Evolutionary conservation across 371 early-diverging fungal species (phyloP), one percentile per base, ranked within the genome.

Genomic region (Mortierella sp.): DNA sequence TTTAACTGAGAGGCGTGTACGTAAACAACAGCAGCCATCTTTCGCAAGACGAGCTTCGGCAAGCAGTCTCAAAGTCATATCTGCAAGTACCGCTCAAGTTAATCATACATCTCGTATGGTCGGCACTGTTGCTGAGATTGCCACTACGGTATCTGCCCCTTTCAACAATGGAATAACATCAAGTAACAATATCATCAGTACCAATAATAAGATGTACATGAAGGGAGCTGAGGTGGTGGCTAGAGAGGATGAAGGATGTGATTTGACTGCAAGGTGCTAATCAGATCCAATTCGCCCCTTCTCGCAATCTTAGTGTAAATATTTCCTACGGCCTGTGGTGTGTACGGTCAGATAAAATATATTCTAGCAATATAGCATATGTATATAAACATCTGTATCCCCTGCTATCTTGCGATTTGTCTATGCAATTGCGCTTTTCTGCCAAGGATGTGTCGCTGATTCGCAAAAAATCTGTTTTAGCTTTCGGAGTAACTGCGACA

Each of bases 1-100:
- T 32, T 52, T 70, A 55, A 78, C 70, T 33, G 74, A 73, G 60
- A 78, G 70, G 53, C 71, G 76, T 6, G 76, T 76, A 19, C 71
- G 76, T 24, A 76, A 67, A 43, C 65, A 71, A 19, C 67, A 67
- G 19, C 15, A 50, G 21, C 38, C 45, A 5, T 47, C 60, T 10
- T 72, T 65, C 43, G 59, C 72, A 3, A 72, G 69, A 13, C 64
- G 72, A 11, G 58, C 72, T 15, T 77, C 72, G 16, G 68, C 57
- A 13, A 72, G 65, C 69, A 72, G 69, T 47, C 72, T 72, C 22
- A 72, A 65, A 32, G 52, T 69, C 11, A 64, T 41, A 21, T 45
- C 62, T 21, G 36, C n/a, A 8, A 59, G 19, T 41, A 68, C 65
- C 32, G 64, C 60, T 38, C 68, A 72, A 24, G 59, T 28, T 9